Evolutionary conservation across 768 basidiomycete genomes (phyloP).

Genomic region (Tulasnella sp.): DNA sequence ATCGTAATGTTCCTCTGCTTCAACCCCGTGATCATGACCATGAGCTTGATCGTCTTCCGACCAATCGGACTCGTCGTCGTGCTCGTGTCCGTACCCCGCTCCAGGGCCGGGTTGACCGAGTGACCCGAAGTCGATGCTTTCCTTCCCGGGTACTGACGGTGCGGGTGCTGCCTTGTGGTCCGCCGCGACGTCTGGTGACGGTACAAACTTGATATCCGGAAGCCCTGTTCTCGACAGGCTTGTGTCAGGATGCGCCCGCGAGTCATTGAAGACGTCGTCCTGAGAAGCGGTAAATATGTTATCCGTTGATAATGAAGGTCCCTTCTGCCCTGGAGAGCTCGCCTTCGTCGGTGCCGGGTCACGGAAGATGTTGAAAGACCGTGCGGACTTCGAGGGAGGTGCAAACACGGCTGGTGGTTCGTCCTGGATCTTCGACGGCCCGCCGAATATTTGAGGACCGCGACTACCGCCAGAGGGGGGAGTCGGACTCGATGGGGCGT

Average conservation of each 20-base stretch:
- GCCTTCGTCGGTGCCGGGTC: neutral
- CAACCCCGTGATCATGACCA: slow-evolving; percentile 13
- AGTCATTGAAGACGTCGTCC: neutral
- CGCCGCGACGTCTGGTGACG: slow-evolving; percentile 6
- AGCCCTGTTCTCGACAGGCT: neutral
- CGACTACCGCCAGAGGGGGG: neutral
- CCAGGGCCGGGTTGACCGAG: neutral
- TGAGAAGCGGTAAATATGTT: neutral
- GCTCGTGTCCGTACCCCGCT: neutral
- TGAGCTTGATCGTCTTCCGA: slow-evolving; percentile 9
- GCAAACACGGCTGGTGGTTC: neutral
- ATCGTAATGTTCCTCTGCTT: slow-evolving; percentile 20
- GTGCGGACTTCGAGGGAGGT: neutral
- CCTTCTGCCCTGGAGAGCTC: neutral
- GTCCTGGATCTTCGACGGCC: neutral
- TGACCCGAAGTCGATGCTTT: neutral
- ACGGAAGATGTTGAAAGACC: slow-evolving; percentile 5
- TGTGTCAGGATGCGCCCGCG: neutral
- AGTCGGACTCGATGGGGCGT: slow-evolving; percentile 3
- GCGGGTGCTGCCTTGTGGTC: neutral
- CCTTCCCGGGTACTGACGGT: neutral
- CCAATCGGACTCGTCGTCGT: neutral
- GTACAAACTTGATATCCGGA: slow-evolving; percentile 9
- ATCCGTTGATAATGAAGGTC: neutral
- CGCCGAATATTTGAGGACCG: neutral